Percentiles rank a stretch among this genome's conserved stretches.
Evolutionary conservation across 768 basidiomycete genomes (phyloP).

Genomic region (Podaxis sp.): DNA sequence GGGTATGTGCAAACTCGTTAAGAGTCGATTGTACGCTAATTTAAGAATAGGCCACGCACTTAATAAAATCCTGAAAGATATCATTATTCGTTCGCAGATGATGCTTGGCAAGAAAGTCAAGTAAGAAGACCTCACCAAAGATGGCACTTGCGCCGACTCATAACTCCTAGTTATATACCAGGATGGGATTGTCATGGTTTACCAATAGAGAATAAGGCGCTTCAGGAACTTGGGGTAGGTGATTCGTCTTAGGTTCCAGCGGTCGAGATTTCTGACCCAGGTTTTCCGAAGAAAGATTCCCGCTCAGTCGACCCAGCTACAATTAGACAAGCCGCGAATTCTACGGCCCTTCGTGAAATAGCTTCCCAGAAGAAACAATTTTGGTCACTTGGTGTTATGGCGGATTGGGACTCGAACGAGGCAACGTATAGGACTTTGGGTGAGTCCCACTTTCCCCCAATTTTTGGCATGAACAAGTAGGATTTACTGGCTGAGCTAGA

Average conservation of each 20-base stretch:
- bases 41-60: conserved; percentile 79
- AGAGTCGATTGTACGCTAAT: background rate
- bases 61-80: conserved; percentile 96
- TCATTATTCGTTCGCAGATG: conserved; percentile 88
- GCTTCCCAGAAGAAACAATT: conserved; percentile 79
- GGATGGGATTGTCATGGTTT: conserved; percentile 99
- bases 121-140: conserved; percentile 41
- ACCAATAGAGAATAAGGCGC: conserved; percentile 93
- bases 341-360: conserved; percentile 74
- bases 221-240: conserved; percentile 71
- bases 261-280: conserved; percentile 7
- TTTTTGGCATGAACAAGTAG: background rate
- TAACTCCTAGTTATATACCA: conserved; percentile 73
- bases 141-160: background rate
- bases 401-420: conserved; percentile 68
- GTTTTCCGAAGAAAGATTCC: conserved; percentile 51
- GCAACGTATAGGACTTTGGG: conserved; percentile 87
- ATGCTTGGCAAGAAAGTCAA: conserved; percentile 76
- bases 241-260: background rate
- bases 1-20: conserved; percentile 49
- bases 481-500: conserved; percentile 45
- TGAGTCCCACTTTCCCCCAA: conserved; percentile 27
- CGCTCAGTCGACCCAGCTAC: conserved; percentile 49
- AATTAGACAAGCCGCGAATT: conserved; percentile 71
- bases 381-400: conserved; percentile 83